phyloP scores from a whole-genome alignment of 345 rosid species.

The Arabidopsis suecica region DNA sequence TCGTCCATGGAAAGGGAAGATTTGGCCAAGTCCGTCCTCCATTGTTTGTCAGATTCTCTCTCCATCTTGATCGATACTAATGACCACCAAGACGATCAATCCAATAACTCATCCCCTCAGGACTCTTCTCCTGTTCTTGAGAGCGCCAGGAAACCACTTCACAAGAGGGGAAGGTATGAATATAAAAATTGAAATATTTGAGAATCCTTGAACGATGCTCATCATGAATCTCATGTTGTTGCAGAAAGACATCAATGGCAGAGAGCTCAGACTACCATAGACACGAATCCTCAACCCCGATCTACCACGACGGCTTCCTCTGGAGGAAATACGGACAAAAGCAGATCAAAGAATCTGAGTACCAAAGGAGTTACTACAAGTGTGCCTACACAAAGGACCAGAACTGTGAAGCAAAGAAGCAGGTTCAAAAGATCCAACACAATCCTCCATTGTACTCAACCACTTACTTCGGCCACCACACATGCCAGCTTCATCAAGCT shows the following conservation, averaged over 20 bases:
- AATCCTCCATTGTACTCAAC: conserved; percentile 52
- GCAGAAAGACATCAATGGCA: conserved; percentile 41
- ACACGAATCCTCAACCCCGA: conserved; percentile 39
- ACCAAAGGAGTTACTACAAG: conserved; percentile 61
- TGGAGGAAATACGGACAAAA: conserved; percentile 76
- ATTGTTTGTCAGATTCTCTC: conserved; percentile 45
- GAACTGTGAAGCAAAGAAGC: conserved; percentile 61
- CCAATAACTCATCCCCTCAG: conserved; percentile 38
- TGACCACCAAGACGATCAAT: conserved; percentile 32
- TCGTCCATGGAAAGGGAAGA: conserved; percentile 35
- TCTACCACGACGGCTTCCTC: conserved; percentile 53
- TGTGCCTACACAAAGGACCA: conserved; percentile 61
- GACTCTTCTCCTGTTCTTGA: conserved; percentile 33
- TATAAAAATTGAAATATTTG: not conserved
- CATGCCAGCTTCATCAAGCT: conserved; percentile 47
- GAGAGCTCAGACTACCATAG: conserved; percentile 43
- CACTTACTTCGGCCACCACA: conserved; percentile 57
- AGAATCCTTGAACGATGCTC: conserved; percentile 17
- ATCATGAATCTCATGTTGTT: conserved; percentile 6
- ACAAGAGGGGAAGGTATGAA: conserved; percentile 43
- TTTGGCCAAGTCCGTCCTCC: conserved; percentile 43
- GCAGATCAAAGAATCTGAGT: conserved; percentile 48
- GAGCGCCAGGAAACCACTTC: conserved; percentile 31
- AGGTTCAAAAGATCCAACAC: conserved; percentile 50
- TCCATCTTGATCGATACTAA: conserved; percentile 36